A percentile compares a stretch with the other conserved stretches of the same genome.
phyloP scores from a whole-genome alignment of 768 basidiomycete species.

The Lyophyllum shimeji region DNA sequence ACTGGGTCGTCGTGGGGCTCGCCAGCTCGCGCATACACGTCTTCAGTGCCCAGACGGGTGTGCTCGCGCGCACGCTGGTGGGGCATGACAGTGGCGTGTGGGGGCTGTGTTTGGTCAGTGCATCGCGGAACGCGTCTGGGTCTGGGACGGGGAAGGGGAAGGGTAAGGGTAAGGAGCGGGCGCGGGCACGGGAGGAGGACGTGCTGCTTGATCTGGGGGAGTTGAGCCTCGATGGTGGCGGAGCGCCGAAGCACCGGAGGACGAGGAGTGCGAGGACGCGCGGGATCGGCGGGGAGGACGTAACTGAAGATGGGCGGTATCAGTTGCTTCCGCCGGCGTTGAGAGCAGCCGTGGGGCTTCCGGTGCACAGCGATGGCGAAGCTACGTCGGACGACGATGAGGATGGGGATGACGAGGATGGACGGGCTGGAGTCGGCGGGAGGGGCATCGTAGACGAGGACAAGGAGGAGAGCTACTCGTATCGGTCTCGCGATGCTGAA shows the following conservation, averaged over 20 bases:
- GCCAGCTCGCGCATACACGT: slow-evolving; percentile 84
- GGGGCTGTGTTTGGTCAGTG: slow-evolving; percentile 13
- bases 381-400: background rate
- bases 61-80: slow-evolving; percentile 53
- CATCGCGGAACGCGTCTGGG: background rate
- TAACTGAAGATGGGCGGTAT: slow-evolving; percentile 15
- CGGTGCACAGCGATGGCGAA: background rate
- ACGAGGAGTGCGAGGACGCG: no score
- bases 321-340: slow-evolving; percentile 37
- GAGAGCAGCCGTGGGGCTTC: slow-evolving; percentile 49
- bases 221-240: background rate
- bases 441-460: slow-evolving; percentile 9
- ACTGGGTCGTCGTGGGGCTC: slow-evolving; percentile 88
- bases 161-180: background rate
- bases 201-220: background rate
- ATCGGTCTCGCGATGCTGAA: background rate
- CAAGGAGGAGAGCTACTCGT: background rate
- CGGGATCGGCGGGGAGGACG: background rate
- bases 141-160: background rate
- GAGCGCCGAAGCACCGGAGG: background rate
- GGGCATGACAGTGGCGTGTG: slow-evolving; percentile 12
- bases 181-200: background rate
- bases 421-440: slow-evolving; percentile 1
- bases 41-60: slow-evolving; percentile 78
- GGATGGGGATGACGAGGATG: background rate